Evolutionary conservation across 768 basidiomycete genomes (phyloP), one percentile per base, ranked within the genome.

Genomic region (Xerocomus brunneocitrinus): DNA sequence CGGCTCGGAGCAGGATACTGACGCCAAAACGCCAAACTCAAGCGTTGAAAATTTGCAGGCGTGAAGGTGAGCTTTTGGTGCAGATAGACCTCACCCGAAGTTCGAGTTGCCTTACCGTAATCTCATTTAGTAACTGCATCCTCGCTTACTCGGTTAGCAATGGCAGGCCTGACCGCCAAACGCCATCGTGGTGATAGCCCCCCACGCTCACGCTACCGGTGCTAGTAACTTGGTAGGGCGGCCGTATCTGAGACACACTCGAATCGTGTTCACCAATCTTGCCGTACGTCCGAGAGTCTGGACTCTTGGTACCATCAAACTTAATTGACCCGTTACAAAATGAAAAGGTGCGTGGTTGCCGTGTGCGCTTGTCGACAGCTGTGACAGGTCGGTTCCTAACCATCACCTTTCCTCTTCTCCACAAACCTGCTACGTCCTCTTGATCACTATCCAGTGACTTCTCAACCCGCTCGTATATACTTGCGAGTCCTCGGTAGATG

Each of bases 401-500:
- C 19, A 6, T 52, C 47, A 53, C 22, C 39, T 40, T 27, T 42
- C 48, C 56, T 57, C 67, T 74, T 70, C n/a, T 73, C 71, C 25
- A 77, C 78, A 60, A 79, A 80, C 42, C 68, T 59, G 54, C 63
- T 7, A 78, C 61, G 49, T 79, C 80, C 45, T 59, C 59, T 19
- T 70, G 59, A 48, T 74, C 69, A 19, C 71, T 71, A 34, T 69
- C 63, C 42, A 77, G 53, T 2, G 77, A 74, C 38, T 55, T 58
- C 42, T 76, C 75, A 3, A 83, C 62, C 34, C 77, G 66, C 54
- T 72, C 66, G 57, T 78, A 82, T 50, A 77, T 53, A 53, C 67
- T 67, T 24, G 80, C 73, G 40, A 82, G 60, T 8, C 79, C 82
- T 44, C 71, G 62, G 60, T 81, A 78, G 5, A 77, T 75, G 24